phyloP scores from a whole-genome alignment of 371 early-diverging fungal genomes.

The Mucor racemosus region DNA sequence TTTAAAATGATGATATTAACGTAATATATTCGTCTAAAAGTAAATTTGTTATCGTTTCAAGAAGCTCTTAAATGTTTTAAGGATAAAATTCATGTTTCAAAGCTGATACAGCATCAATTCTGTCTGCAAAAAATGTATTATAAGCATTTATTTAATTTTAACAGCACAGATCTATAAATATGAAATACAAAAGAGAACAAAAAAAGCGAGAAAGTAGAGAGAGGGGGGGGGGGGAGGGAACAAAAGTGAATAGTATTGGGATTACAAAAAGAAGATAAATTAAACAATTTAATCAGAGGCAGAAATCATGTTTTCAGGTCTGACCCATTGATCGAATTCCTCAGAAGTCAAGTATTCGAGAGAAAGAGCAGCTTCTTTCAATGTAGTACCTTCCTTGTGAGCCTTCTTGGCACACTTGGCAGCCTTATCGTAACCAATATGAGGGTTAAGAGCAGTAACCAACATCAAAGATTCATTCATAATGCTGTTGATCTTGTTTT shows the following conservation, averaged over 20 bases:
- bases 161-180: conserved; percentile 2
- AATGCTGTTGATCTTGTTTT: conserved; percentile 71
- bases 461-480: conserved; percentile 85
- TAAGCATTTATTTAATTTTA: conserved; percentile 1
- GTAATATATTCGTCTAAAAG: no score
- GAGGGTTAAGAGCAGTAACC: conserved; percentile 88
- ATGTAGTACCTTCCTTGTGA: conserved; percentile 81
- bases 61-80: no score
- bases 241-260: background rate
- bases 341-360: conserved; percentile 78
- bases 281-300: conserved; percentile 19
- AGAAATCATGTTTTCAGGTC: conserved; percentile 82
- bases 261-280: background rate
- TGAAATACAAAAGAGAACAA: background rate
- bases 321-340: conserved; percentile 86
- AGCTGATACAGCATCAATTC: background rate
- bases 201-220: conserved; percentile 4
- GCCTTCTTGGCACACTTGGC: conserved; percentile 88
- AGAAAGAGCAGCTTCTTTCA: conserved; percentile 81
- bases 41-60: no score
- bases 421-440: conserved; percentile 85
- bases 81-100: no score
- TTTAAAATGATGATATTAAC: no score
- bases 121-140: conserved; percentile 7
- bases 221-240: background rate